phyloP scores from a whole-genome alignment of 2,329 filamentous ascomycete genomes.

The Coniella lustricola region DNA sequence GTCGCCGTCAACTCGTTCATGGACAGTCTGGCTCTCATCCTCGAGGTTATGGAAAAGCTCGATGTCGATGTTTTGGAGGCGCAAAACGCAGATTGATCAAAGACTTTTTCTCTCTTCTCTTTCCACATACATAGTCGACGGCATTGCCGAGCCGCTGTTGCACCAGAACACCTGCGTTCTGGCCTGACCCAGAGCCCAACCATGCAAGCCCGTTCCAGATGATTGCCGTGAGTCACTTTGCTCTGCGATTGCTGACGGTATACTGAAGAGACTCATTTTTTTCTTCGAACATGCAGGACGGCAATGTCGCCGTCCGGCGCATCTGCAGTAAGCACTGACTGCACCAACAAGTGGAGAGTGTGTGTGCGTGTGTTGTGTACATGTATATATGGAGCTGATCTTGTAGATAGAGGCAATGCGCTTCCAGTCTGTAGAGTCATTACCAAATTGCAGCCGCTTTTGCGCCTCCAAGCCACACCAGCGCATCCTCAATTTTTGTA shows the following conservation, averaged over 20 bases:
- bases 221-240: not conserved
- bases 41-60: constrained; percentile 85
- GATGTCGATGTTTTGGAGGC: constrained; percentile 70
- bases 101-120: no score
- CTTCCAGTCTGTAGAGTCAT: no score
- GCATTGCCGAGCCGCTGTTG: no score
- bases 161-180: no score
- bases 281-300: not conserved
- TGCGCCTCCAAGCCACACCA: not conserved
- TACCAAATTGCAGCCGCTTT: no score
- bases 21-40: constrained; percentile 75
- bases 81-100: constrained; percentile 5
- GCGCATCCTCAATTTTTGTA: not conserved
- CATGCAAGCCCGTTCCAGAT: not conserved
- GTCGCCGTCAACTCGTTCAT: constrained; percentile 96
- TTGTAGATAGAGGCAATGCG: no score
- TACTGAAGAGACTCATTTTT: not conserved
- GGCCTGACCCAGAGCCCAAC: not conserved
- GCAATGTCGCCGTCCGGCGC: not conserved
- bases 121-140: no score
- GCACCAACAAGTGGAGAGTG: no score
- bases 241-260: not conserved
- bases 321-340: no score
- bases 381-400: no score
- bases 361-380: no score